A percentile compares a stretch with the other conserved stretches of the same genome.
These are phyloP conservation scores for Calcarisporium arbuscula DNA, from an alignment of 2,329 filamentous ascomycete species.

Conservation along the genomic window DNA sequence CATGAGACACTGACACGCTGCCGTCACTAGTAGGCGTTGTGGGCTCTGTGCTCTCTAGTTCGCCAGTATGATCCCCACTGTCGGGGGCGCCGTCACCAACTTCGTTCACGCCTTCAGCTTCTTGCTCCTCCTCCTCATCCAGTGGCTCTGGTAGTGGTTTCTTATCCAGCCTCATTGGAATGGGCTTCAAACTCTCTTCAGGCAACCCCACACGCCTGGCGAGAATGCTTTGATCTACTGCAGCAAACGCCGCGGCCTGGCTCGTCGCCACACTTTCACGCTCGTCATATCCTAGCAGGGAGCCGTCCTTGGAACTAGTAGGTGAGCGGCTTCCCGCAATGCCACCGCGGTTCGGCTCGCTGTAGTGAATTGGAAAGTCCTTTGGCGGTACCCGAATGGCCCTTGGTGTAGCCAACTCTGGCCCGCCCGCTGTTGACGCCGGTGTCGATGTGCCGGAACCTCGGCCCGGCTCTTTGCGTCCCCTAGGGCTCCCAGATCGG, in stretches of 20 bases:
- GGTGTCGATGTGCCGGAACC: conserved; percentile 26
- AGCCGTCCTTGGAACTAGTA: conserved; percentile 21
- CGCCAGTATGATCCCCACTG: conserved; percentile 7
- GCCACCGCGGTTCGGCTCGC: conserved; percentile 24
- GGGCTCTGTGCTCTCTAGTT: conserved; percentile 9
- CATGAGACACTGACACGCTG: conserved; percentile 63
- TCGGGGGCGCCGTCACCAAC: conserved; percentile 11
- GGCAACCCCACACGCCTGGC: conserved; percentile 48
- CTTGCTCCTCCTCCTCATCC: conserved; percentile 11
- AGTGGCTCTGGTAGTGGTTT: conserved; percentile 16
- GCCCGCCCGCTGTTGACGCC: conserved; percentile 7
- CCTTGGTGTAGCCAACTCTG: conserved; percentile 20
- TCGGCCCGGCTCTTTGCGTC: conserved; percentile 38
- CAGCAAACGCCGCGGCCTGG: conserved; percentile 56
- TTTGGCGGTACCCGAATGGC: conserved; percentile 33
- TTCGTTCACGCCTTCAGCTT: conserved; percentile 10
- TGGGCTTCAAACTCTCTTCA: conserved; percentile 31
- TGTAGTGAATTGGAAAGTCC: conserved; percentile 33
- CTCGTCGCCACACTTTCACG: conserved; percentile 32
- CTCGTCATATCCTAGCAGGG: conserved; percentile 21
- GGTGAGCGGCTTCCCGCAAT: conserved; percentile 37
- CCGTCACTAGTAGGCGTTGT: conserved; percentile 5
- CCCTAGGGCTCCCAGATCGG: conserved; percentile 42
- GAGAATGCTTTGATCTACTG: conserved; percentile 57
- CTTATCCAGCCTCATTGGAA: conserved; percentile 41